A percentile compares a stretch with the other conserved stretches of the same genome.
phyloP scores from a whole-genome alignment of 768 basidiomycete species.

The Bullera alba region DNA sequence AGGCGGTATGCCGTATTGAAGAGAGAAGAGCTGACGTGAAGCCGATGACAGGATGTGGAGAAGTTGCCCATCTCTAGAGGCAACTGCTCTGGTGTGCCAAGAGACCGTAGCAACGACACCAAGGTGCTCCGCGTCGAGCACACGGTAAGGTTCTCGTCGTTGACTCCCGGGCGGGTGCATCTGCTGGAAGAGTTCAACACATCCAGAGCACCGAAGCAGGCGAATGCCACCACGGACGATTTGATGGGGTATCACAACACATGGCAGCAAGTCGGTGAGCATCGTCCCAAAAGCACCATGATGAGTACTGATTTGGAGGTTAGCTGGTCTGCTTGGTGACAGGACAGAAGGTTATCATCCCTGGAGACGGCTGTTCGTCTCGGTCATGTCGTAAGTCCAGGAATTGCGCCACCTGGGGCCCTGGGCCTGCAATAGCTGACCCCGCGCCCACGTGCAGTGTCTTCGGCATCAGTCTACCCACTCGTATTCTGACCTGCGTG shows the following conservation, averaged over 20 bases:
- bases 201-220: conserved; percentile 6
- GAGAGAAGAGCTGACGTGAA: not conserved
- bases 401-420: not conserved
- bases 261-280: not conserved
- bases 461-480: conserved; percentile 2
- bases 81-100: conserved; percentile 4
- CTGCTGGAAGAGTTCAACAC: conserved; percentile 3
- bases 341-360: conserved; percentile 9
- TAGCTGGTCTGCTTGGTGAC: conserved; percentile 15
- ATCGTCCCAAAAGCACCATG: no score
- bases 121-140: conserved; percentile 8
- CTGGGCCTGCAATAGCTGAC: not conserved
- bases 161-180: conserved; percentile 9
- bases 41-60: conserved; percentile 10
- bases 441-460: conserved; percentile 1
- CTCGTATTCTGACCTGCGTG: conserved; percentile 4
- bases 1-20: not conserved
- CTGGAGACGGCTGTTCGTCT: conserved; percentile 8
- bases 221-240: conserved; percentile 4
- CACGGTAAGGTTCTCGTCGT: conserved; percentile 10
- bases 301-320: not conserved
- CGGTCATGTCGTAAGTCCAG: conserved; percentile 1
- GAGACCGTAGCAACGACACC: conserved; percentile 10
- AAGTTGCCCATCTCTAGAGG: conserved; percentile 5
- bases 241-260: conserved; percentile 13